Conservation (phyloP, 106 monocot genomes). For the Hemerocallis citrina region DNA sequence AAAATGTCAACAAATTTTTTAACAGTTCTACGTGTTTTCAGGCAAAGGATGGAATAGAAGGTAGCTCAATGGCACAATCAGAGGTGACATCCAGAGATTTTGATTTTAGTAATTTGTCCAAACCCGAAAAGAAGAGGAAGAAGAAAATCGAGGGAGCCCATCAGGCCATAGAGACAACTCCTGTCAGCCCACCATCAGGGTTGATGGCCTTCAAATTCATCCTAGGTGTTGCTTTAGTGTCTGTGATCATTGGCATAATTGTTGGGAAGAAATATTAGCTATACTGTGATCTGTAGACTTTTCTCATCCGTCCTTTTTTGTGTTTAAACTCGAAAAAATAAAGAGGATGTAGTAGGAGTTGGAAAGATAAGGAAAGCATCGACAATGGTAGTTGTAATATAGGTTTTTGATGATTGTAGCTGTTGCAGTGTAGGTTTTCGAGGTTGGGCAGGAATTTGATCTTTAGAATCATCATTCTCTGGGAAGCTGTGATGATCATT, state of each 20-base stretch:
- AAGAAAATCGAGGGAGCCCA: conserved; percentile 18
- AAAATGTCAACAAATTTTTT: not conserved
- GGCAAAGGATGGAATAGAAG: conserved; percentile 16
- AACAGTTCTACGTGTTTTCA: conserved; percentile 12
- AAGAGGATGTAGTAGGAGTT: not conserved
- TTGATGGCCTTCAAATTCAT: conserved; percentile 61
- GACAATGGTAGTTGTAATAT: not conserved
- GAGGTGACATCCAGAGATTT: conserved; percentile 53
- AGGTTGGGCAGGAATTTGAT: not conserved
- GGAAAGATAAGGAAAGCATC: no score
- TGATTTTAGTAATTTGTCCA: not conserved
- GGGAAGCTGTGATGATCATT: conserved; percentile 3
- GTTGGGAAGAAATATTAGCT: conserved; percentile 73
- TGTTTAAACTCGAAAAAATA: not conserved
- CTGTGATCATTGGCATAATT: conserved; percentile 57
- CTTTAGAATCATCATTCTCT: not conserved
- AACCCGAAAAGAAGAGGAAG: conserved; percentile 17
- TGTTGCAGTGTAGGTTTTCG: not conserved
- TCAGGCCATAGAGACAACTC: conserved; percentile 2
- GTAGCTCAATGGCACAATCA: not conserved
- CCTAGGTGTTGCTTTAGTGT: conserved; percentile 62
- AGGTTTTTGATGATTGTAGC: not conserved
- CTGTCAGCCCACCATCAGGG: conserved; percentile 19
- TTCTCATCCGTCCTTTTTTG: not conserved
- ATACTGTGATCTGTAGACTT: not conserved